phyloP scores from a whole-genome alignment of 2,329 filamentous ascomycete species.

The Sporothrix mexicana region DNA sequence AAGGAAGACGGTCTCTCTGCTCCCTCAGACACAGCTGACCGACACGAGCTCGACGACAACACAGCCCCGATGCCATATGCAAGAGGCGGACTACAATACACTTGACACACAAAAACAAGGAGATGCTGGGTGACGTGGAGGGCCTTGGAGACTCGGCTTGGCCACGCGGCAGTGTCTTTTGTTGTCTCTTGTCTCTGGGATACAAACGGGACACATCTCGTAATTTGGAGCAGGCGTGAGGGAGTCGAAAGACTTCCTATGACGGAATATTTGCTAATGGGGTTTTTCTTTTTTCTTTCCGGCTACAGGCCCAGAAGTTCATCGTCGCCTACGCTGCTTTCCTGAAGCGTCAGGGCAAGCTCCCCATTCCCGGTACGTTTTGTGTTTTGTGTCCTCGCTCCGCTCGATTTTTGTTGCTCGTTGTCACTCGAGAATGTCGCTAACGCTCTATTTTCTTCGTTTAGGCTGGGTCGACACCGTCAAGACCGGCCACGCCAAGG shows the following conservation, averaged over 20 bases:
- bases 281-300: slow-evolving; percentile 51
- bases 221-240: slow-evolving; percentile 68
- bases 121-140: slow-evolving; percentile 15
- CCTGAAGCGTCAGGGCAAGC: slow-evolving; percentile 93
- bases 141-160: slow-evolving; percentile 3
- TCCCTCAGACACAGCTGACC: neutral
- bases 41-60: neutral
- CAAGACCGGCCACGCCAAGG: slow-evolving; percentile 96
- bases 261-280: slow-evolving; percentile 75
- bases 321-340: slow-evolving; percentile 82
- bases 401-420: slow-evolving; percentile 32
- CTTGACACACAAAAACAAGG: too few relatives aligned
- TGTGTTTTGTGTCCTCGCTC: too few relatives aligned
- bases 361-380: slow-evolving; percentile 77
- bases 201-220: slow-evolving; percentile 44
- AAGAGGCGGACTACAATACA: slow-evolving; percentile 8
- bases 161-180: neutral
- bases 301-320: slow-evolving; percentile 80
- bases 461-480: slow-evolving; percentile 98
- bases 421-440: neutral
- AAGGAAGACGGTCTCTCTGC: neutral
- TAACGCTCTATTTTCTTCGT: neutral
- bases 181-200: slow-evolving; percentile 30
- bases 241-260: slow-evolving; percentile 73
- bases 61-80: slow-evolving; percentile 7